Percentiles rank a stretch among this genome's conserved stretches.
Conservation (phyloP, 257 asterid genomes). For the Rehmannia glutinosa region DNA sequence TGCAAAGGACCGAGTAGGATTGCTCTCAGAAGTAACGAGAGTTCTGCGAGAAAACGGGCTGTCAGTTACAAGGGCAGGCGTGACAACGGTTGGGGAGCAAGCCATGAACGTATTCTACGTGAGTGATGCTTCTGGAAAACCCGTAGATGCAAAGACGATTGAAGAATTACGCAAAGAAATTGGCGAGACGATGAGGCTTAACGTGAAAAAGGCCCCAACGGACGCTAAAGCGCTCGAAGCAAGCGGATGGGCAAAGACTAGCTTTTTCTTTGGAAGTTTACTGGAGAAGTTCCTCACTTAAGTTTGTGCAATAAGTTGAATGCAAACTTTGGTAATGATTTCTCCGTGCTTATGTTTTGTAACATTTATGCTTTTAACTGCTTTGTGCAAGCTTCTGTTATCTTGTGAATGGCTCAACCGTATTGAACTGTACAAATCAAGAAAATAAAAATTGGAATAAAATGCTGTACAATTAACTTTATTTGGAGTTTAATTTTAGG, state of each 20-base stretch:
- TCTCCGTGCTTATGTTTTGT: neutral
- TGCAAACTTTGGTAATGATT: neutral
- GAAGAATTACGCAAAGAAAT: conserved; percentile 73
- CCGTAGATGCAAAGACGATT: conserved; percentile 63
- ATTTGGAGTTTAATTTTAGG: no score
- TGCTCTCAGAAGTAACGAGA: conserved; percentile 87
- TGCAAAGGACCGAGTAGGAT: conserved; percentile 94
- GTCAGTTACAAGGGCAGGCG: conserved; percentile 87
- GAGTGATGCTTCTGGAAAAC: conserved; percentile 78
- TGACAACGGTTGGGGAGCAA: conserved; percentile 79
- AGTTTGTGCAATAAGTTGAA: conserved; percentile 14
- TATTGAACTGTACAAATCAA: conserved; percentile 27
- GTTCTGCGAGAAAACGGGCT: conserved; percentile 84
- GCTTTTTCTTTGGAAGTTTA: conserved; percentile 83
- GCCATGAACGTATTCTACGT: conserved; percentile 79
- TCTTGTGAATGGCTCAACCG: conserved; percentile 22
- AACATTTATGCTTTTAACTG: conserved; percentile 14
- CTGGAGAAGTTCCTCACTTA: conserved; percentile 58
- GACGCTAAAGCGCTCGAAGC: conserved; percentile 44
- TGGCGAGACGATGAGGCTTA: conserved; percentile 80
- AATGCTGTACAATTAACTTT: conserved; percentile 25
- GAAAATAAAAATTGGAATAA: conserved; percentile 28
- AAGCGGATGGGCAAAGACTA: conserved; percentile 65
- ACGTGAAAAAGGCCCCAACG: conserved; percentile 63
- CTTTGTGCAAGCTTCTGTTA: conserved; percentile 18